Conservation (phyloP, 2,329 filamentous ascomycete genomes). For the Neurospora sp. region DNA sequence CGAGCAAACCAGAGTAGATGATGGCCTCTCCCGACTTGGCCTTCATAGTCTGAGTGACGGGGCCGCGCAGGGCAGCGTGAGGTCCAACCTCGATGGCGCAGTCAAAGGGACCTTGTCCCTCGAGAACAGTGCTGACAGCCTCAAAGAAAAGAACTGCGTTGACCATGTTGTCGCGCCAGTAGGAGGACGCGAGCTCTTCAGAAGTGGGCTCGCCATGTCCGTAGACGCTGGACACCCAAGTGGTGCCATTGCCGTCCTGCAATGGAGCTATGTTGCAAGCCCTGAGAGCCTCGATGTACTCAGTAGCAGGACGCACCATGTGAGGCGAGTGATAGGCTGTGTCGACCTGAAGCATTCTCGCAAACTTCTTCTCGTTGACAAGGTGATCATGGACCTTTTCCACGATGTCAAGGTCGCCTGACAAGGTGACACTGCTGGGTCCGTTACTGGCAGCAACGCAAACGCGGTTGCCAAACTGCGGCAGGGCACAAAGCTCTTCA, state of each 20-base stretch:
- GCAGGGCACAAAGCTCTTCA: constrained; percentile 14
- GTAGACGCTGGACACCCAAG: constrained; percentile 33
- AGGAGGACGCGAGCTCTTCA: constrained; percentile 18
- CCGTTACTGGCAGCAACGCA: constrained; percentile 25
- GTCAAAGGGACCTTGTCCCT: constrained; percentile 20
- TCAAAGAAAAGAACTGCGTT: constrained; percentile 34
- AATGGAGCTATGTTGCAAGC: constrained; percentile 20
- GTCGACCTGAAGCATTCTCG: constrained; percentile 29
- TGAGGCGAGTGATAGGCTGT: constrained; percentile 41
- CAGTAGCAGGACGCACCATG: constrained; percentile 27
- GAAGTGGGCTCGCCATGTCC: constrained; percentile 8
- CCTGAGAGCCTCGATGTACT: constrained; percentile 25
- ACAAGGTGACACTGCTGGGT: constrained; percentile 25
- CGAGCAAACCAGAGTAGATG: constrained; percentile 25
- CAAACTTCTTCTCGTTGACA: constrained; percentile 21
- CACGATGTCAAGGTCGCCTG: constrained; percentile 25
- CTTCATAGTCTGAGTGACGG: constrained; percentile 27
- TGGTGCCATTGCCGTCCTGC: constrained; percentile 15
- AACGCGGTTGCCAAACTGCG: constrained; percentile 18
- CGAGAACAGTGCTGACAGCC: constrained; percentile 24
- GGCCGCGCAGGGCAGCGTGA: constrained; percentile 33
- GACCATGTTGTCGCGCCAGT: constrained; percentile 38
- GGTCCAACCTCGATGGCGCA: constrained; percentile 35
- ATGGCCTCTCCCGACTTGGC: constrained; percentile 9
- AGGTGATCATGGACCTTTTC: constrained; percentile 16